Base-by-base conservation (phyloP, 192 early-diverging fungal genomes). In the Phlyctochytrium planicorne region DNA sequence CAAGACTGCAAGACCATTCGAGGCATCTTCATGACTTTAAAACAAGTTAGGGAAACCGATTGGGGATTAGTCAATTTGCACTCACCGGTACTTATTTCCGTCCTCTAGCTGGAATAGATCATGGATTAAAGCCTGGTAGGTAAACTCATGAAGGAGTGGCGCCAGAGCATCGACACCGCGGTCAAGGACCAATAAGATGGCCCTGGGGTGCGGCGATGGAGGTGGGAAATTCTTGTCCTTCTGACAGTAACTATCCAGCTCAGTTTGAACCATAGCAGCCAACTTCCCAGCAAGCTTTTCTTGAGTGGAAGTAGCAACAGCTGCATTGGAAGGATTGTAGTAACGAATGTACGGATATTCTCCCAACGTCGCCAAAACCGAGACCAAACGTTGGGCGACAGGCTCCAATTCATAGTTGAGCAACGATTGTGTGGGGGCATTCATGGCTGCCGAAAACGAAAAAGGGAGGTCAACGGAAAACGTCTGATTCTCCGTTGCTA, bases 341-440 rank as follows among this genome's bases (percentile, higher is more conserved):
- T 95, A 98, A 34, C 97, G 86, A 65, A 99, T 94, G 35, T 92
- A 86, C 1, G 97, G 97, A 66, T 89, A 91, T 59, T 97, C 94
- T 34, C 93, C 94, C 24, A 98, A 74, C 4, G 92, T 88, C 1
- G 88, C 89, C 61, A 95, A 88, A 0, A 97, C 88, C 23, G 94
- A 95, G 3, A 92, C 83, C 17, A 99, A 74, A 86, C 96, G 66
- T 57, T 78, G 77, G 2, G 84, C 78, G 47, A 83, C 71, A 16
- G 56, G 55, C 25, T 67, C 59, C 16, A 85, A 37, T 63, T 85
- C 81, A 62, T 60, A 84, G 69, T 68, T 85, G 80, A 53, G 84
- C 72, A 66, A 80, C 72, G 35, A 80, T 71, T 50, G 79, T 72
- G 67, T 85, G 31, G 77, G 72, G 20, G 88, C 80, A 52, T 88